A percentile compares a stretch with the other conserved stretches of the same genome.
Evolutionary conservation across 352 stramenopile species (phyloP).

Genomic region (Phytopythium cucurbitacearum): DNA sequence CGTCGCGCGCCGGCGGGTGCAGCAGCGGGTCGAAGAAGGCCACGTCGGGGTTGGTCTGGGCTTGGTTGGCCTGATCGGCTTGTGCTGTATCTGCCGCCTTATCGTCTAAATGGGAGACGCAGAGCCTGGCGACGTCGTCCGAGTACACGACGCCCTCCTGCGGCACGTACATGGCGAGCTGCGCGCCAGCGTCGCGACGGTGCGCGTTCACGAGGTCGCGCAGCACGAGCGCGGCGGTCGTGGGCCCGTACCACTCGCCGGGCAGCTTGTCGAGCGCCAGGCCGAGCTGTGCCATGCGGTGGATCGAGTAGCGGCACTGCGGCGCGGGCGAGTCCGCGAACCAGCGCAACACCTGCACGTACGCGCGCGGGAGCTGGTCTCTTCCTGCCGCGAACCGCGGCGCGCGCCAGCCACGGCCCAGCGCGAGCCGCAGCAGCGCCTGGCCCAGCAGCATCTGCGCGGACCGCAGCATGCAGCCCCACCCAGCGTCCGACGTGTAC

Average conservation of each 20-base stretch:
- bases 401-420: constrained; percentile 48
- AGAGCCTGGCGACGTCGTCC: constrained; percentile 70
- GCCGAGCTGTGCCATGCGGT: constrained; percentile 89
- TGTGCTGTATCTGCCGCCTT: constrained; percentile 6
- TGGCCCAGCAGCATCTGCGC: constrained; percentile 94
- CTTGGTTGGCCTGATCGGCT: neutral
- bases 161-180: constrained; percentile 73
- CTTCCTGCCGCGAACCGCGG: constrained; percentile 22
- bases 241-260: constrained; percentile 92
- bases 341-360: constrained; percentile 69
- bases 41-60: neutral
- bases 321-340: constrained; percentile 81
- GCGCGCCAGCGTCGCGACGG: constrained; percentile 34
- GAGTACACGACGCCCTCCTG: constrained; percentile 82
- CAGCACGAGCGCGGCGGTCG: constrained; percentile 85
- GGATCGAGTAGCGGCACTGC: constrained; percentile 82
- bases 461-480: constrained; percentile 95
- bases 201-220: constrained; percentile 83
- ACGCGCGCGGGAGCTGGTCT: constrained; percentile 31
- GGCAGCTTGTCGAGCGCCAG: constrained; percentile 90
- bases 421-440: constrained; percentile 76
- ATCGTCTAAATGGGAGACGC: constrained; percentile 50
- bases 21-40: constrained; percentile 85
- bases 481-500: constrained; percentile 90
- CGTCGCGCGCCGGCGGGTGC: constrained; percentile 48